A percentile compares a stretch with the other conserved stretches of the same genome.
Conservation (phyloP, 2,329 filamentous ascomycete species). For the Fusarium austroafricanum region DNA sequence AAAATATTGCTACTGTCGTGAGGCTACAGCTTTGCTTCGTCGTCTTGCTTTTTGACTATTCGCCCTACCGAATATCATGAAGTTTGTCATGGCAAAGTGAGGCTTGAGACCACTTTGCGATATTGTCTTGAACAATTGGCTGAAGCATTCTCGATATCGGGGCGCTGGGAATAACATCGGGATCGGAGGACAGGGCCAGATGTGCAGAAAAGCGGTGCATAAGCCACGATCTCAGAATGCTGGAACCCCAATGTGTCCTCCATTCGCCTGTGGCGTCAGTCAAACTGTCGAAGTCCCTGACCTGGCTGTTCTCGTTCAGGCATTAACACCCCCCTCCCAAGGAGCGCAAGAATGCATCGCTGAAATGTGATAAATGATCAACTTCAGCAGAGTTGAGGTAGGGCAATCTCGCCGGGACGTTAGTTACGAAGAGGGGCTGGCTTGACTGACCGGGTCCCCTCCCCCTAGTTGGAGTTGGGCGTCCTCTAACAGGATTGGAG, state of each 20-base stretch:
- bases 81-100: slow-evolving; percentile 17
- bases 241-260: slow-evolving; percentile 13
- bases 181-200: slow-evolving; percentile 31
- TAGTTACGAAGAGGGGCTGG: slow-evolving; percentile 18
- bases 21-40: slow-evolving; percentile 20
- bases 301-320: slow-evolving; percentile 5
- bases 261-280: slow-evolving; percentile 14
- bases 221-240: slow-evolving; percentile 34
- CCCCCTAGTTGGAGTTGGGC: slow-evolving; percentile 26
- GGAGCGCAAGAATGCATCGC: slow-evolving; percentile 3
- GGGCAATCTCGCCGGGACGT: slow-evolving; percentile 19
- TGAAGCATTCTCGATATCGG: slow-evolving; percentile 25
- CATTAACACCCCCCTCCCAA: slow-evolving; percentile 6
- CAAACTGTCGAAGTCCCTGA: not conserved
- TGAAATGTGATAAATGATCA: slow-evolving; percentile 36
- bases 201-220: slow-evolving; percentile 17
- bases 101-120: slow-evolving; percentile 15
- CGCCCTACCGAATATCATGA: slow-evolving; percentile 28
- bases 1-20: slow-evolving; percentile 8
- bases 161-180: slow-evolving; percentile 13
- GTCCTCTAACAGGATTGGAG: slow-evolving; percentile 15
- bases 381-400: slow-evolving; percentile 16
- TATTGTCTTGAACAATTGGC: slow-evolving; percentile 19
- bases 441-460: slow-evolving; percentile 10
- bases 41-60: slow-evolving; percentile 11